Conservation (phyloP, 345 rosid genomes). For the Populus davidiana region DNA sequence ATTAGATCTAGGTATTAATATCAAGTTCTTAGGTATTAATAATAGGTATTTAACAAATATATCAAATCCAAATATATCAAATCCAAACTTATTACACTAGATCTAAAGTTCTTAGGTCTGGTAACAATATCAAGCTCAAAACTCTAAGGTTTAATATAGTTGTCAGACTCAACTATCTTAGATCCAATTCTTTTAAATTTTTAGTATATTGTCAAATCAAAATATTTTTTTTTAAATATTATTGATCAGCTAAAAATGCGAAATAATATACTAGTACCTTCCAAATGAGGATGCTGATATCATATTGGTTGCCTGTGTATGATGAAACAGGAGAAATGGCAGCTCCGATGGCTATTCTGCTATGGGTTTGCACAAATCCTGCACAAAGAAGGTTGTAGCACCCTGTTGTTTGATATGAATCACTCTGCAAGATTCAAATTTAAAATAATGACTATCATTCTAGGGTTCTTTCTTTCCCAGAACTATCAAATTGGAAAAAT, state of each 20-base stretch:
- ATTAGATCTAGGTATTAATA: no score
- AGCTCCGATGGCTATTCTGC: constrained; percentile 37
- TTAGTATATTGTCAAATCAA: no score
- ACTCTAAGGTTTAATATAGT: no score
- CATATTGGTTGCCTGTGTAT: constrained; percentile 22
- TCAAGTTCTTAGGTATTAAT: no score
- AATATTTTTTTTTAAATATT: no score
- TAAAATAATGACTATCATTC: neutral
- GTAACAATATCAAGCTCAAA: no score
- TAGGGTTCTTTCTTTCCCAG: no score
- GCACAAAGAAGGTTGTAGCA: constrained; percentile 37
- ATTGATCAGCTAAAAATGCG: no score
- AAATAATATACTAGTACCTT: constrained; percentile 16
- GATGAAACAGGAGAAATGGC: constrained; percentile 33
- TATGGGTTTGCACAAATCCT: constrained; percentile 36
- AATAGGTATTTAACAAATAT: fast-evolving
- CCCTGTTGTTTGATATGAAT: constrained; percentile 35
- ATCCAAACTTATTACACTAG: fast-evolving
- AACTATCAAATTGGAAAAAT: no score
- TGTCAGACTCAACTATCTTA: no score
- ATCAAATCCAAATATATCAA: fast-evolving
- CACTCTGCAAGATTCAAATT: constrained; percentile 9
- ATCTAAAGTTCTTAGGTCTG: no score
- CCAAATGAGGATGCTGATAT: constrained; percentile 33
- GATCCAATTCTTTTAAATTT: no score